Conservation (phyloP, 768 basidiomycete genomes). For the Tulasnella sp. region DNA sequence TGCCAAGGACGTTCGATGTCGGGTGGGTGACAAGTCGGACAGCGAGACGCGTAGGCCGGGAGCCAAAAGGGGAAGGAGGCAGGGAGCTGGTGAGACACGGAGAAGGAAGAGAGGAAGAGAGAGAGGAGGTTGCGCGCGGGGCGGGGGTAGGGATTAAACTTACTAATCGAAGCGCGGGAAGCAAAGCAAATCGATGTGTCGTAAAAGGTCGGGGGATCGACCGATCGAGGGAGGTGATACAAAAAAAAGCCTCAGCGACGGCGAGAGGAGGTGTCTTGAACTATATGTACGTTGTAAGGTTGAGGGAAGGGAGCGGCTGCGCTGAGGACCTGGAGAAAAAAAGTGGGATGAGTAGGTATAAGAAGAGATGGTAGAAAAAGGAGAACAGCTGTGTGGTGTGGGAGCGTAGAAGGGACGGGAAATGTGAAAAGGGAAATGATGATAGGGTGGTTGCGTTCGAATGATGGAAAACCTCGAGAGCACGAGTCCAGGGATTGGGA, state of each 20-base stretch:
- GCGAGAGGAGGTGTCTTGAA: neutral
- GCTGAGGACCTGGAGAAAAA: neutral
- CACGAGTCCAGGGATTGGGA: neutral
- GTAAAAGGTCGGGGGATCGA: constrained; percentile 8
- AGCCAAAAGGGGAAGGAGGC: neutral
- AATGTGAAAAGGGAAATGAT: neutral
- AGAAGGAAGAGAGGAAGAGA: neutral
- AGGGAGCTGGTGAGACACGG: neutral
- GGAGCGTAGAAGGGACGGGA: neutral
- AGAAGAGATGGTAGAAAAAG: neutral
- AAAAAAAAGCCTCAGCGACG: neutral
- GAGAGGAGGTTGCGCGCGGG: neutral
- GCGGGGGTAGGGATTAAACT: constrained; percentile 4
- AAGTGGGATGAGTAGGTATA: neutral
- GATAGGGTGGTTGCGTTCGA: neutral
- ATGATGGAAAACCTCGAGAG: neutral
- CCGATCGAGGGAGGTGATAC: neutral
- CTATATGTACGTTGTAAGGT: neutral
- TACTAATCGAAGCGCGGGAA: constrained; percentile 19
- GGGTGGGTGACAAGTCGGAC: neutral
- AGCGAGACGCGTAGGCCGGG: neutral
- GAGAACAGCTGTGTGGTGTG: constrained; percentile 1
- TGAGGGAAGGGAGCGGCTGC: neutral
- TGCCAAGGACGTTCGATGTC: neutral
- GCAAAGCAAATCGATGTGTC: neutral